A percentile compares a stretch with the other conserved stretches of the same genome.
Evolutionary conservation across 371 early-diverging fungal species (phyloP).

Genomic region (Lichtheimia ornata): DNA sequence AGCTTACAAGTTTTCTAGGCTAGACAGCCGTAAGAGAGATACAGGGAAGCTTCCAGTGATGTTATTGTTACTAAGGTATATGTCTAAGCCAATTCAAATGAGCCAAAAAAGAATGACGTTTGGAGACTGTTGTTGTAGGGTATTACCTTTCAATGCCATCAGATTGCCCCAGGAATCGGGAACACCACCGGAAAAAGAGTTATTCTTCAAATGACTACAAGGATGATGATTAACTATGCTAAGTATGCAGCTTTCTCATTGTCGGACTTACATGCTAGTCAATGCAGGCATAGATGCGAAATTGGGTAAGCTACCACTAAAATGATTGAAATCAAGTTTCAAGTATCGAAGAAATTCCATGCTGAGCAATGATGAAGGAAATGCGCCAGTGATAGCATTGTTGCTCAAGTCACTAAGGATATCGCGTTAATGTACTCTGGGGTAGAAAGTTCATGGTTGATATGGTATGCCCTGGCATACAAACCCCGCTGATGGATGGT

Average conservation of each 20-base stretch:
- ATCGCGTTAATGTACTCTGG: too few relatives aligned
- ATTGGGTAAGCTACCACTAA: slow-evolving; percentile 34
- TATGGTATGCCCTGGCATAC: too few relatives aligned
- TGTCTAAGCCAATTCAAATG: neutral
- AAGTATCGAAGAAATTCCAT: slow-evolving; percentile 26
- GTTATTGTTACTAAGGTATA: slow-evolving; percentile 44
- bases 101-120: neutral
- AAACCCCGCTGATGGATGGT: too few relatives aligned
- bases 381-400: slow-evolving; percentile 47
- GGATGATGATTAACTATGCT: neutral
- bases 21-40: slow-evolving; percentile 17
- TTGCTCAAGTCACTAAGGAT: slow-evolving; percentile 44
- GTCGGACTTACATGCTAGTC: slow-evolving; percentile 29
- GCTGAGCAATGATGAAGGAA: slow-evolving; percentile 39
- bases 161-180: slow-evolving; percentile 34
- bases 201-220: slow-evolving; percentile 45
- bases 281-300: slow-evolving; percentile 26
- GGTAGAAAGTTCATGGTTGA: too few relatives aligned
- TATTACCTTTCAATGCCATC: slow-evolving; percentile 15
- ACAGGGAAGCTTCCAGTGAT: slow-evolving; percentile 37
- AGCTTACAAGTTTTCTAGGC: slow-evolving; percentile 28
- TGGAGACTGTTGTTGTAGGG: neutral
- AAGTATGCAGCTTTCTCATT: neutral
- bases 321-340: slow-evolving; percentile 41
- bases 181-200: slow-evolving; percentile 41